Percentiles rank a stretch among this genome's conserved stretches.
Conservation (phyloP, 2,329 filamentous ascomycete species). For the Ceratocystis papillata region DNA sequence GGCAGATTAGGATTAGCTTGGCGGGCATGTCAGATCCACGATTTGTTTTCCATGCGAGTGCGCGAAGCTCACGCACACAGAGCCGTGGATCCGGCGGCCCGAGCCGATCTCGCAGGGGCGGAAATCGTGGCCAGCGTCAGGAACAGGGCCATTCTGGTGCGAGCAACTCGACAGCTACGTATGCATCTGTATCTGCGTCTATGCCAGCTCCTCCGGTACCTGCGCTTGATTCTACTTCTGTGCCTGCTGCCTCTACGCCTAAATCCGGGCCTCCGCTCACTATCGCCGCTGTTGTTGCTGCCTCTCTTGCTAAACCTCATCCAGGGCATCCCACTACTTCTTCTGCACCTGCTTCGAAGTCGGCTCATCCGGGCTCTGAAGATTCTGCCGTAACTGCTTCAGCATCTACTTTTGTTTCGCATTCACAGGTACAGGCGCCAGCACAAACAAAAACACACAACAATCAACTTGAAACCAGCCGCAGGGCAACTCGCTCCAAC, state of each 20-base stretch:
- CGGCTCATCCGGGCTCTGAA: no score
- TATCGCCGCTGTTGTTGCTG: no score
- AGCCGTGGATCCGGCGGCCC: conserved; percentile 27
- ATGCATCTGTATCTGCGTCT: no score
- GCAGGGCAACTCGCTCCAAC: neutral
- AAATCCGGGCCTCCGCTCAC: no score
- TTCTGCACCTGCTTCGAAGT: no score
- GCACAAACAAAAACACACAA: no score
- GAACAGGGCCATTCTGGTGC: neutral
- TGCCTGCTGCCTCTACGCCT: no score
- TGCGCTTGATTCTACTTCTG: no score
- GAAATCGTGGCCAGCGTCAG: neutral
- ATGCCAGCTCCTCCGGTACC: no score
- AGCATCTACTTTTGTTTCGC: neutral
- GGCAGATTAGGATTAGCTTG: conserved; percentile 33
- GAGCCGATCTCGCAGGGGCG: conserved; percentile 29
- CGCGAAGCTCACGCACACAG: conserved; percentile 29
- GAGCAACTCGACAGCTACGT: no score
- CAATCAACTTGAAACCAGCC: neutral
- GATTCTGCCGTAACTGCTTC: neutral
- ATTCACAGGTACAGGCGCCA: neutral
- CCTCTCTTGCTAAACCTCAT: no score
- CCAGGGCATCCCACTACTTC: no score
- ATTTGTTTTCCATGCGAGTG: conserved; percentile 34
- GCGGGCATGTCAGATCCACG: conserved; percentile 34